These are phyloP conservation scores for Populus pruinosa DNA, from an alignment of 345 rosid genomes.

Conservation along the genomic window DNA sequence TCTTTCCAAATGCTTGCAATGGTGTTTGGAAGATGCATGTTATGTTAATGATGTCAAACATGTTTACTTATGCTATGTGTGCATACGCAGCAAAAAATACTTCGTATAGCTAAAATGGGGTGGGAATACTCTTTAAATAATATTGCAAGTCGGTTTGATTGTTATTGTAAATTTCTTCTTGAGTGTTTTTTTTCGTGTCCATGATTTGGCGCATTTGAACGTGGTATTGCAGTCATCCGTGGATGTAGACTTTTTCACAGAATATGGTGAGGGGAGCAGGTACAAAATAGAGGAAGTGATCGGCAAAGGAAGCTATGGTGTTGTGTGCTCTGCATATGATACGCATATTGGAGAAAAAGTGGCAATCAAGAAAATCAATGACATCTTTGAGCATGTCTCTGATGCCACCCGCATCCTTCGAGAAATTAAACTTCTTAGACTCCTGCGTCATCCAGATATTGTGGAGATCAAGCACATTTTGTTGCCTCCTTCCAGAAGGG, in stretches of 20 bases:
- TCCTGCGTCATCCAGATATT: slow-evolving; percentile 84
- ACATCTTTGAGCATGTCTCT: slow-evolving; percentile 86
- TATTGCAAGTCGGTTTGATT: neutral
- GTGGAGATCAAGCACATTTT: slow-evolving; percentile 92
- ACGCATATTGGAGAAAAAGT: slow-evolving; percentile 80
- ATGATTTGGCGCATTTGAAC: neutral
- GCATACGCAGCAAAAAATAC: neutral
- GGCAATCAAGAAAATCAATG: slow-evolving; percentile 87
- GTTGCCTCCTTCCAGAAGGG: slow-evolving; percentile 86
- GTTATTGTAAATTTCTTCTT: neutral
- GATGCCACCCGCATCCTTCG: slow-evolving; percentile 93
- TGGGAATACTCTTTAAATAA: neutral
- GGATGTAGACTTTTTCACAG: slow-evolving; percentile 85
- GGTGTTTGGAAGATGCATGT: neutral
- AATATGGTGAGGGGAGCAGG: slow-evolving; percentile 88
- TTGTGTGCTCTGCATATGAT: slow-evolving; percentile 83
- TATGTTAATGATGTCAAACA: slow-evolving; percentile 1
- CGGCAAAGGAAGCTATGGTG: slow-evolving; percentile 94
- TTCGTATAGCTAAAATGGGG: neutral
- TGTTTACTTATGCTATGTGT: neutral
- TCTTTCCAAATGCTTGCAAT: neutral
- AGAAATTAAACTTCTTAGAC: slow-evolving; percentile 83
- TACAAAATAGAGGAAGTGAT: slow-evolving; percentile 87
- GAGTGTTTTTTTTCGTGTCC: neutral
- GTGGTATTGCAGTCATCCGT: slow-evolving; percentile 58